These are phyloP conservation scores for Sporobolomyces phaffii DNA, from an alignment of 768 basidiomycete genomes.

Conservation along the genomic window DNA sequence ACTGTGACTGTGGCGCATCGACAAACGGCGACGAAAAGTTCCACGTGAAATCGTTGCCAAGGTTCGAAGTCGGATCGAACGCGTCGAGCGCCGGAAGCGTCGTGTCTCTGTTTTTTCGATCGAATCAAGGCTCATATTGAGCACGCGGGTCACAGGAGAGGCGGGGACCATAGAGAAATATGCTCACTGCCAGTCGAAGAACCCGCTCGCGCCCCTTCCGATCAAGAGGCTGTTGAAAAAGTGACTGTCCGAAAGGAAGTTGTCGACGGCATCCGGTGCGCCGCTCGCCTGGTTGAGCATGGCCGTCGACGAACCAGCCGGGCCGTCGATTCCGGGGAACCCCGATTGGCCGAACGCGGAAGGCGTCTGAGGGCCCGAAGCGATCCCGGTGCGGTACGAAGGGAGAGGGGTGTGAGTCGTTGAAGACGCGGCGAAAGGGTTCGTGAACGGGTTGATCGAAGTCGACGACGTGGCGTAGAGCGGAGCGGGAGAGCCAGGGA, in stretches of 20 bases:
- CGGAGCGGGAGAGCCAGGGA: slow-evolving; percentile 6
- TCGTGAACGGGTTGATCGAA: slow-evolving; percentile 15
- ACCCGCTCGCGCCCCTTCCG: slow-evolving; percentile 19
- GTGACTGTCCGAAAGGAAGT: slow-evolving; percentile 25
- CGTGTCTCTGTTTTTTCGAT: not conserved
- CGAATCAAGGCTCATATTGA: not conserved
- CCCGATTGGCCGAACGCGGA: slow-evolving; percentile 2
- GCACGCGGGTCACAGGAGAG: no score
- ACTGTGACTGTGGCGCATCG: no score
- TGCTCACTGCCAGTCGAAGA: slow-evolving; percentile 25
- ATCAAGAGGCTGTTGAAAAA: slow-evolving; percentile 25
- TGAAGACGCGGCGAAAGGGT: slow-evolving; percentile 19
- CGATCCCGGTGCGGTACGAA: not conserved
- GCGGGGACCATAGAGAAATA: no score
- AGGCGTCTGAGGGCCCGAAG: slow-evolving; percentile 2
- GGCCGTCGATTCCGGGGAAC: slow-evolving; percentile 8
- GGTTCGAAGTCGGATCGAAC: slow-evolving; percentile 5
- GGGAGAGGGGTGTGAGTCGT: slow-evolving; percentile 6
- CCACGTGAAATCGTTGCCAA: slow-evolving; percentile 4
- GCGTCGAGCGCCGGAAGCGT: slow-evolving; percentile 4
- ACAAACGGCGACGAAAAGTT: no score
- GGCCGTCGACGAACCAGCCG: not conserved
- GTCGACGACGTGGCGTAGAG: not conserved
- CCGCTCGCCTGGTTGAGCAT: not conserved
- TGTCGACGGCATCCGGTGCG: slow-evolving; percentile 11